These are phyloP conservation scores for Fusarium abutilonis DNA, from an alignment of 2,329 filamentous ascomycete genomes.

Conservation along the genomic window DNA sequence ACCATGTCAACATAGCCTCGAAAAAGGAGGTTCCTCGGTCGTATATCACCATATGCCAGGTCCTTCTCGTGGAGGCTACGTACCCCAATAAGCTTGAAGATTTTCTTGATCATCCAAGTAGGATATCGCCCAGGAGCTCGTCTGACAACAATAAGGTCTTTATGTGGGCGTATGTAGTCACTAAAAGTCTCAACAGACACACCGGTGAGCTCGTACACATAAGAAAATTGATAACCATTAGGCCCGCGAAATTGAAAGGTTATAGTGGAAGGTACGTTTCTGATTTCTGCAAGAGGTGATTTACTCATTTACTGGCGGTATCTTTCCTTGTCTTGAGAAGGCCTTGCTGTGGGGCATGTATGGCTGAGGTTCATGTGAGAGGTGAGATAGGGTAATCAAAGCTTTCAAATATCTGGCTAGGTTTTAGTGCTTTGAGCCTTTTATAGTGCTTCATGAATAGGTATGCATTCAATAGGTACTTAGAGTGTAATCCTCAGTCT, in stretches of 20 bases:
- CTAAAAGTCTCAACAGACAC: not conserved
- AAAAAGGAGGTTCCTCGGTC: not conserved
- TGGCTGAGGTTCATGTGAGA: no score
- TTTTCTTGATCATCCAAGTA: conserved; percentile 2
- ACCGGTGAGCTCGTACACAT: not conserved
- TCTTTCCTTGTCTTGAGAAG: not conserved
- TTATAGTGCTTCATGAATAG: no score
- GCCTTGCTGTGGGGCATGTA: not conserved
- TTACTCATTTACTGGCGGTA: no score
- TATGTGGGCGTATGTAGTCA: no score
- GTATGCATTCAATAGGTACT: no score
- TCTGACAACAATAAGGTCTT: no score
- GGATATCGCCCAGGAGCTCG: not conserved
- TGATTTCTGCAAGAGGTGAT: not conserved
- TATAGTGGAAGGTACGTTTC: not conserved
- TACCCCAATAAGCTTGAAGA: conserved; percentile 10
- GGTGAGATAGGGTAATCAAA: not conserved
- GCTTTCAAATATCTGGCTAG: no score
- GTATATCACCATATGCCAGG: not conserved
- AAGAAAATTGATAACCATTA: not conserved
- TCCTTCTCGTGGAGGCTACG: not conserved
- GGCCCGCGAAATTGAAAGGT: not conserved
- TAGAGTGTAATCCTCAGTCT: no score
- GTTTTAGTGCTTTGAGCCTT: no score
- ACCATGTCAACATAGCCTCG: not conserved